Conservation (phyloP, 1,284 basidiomycete genomes). For the Rhodotorula sp. region DNA sequence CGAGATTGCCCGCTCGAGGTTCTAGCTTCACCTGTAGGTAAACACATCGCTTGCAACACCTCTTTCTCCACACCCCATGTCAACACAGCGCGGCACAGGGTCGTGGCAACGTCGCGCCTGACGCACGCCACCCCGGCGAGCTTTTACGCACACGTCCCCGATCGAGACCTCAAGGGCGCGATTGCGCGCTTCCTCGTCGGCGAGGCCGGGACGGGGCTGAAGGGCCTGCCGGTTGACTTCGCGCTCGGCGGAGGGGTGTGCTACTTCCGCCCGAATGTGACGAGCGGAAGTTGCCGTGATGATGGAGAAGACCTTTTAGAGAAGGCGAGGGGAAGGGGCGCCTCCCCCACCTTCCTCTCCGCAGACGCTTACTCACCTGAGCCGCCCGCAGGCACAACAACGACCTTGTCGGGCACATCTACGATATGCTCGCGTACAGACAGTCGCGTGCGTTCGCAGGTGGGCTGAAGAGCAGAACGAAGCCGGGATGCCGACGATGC, state of each 20-base stretch:
- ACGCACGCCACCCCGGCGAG: constrained; percentile 51
- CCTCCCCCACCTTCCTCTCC: neutral
- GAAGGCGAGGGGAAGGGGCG: constrained; percentile 38
- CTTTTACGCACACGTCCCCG: constrained; percentile 52
- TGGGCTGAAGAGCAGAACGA: constrained; percentile 49
- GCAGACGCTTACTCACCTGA: neutral
- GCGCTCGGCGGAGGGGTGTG: constrained; percentile 53
- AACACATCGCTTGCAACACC: no score
- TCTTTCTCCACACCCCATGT: no score
- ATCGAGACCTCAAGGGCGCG: constrained; percentile 42
- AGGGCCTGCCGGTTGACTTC: constrained; percentile 46
- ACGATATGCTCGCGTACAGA: constrained; percentile 52
- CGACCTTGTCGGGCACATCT: constrained; percentile 48
- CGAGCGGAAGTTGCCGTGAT: constrained; percentile 46
- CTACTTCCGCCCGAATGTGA: constrained; percentile 50
- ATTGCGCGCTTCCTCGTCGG: constrained; percentile 43
- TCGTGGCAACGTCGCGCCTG: constrained; percentile 50
- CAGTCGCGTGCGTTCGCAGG: constrained; percentile 48
- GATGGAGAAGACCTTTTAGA: constrained; percentile 49
- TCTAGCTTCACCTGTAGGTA: no score
- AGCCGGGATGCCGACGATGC: constrained; percentile 46
- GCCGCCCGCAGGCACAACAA: constrained; percentile 43
- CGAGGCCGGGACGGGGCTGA: constrained; percentile 31
- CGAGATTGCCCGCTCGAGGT: no score
- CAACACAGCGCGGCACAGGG: no score